A percentile compares a stretch with the other conserved stretches of the same genome.
Evolutionary conservation across 192 early-diverging fungal genomes (phyloP).

Genomic region (Rhizophagus clarus): DNA sequence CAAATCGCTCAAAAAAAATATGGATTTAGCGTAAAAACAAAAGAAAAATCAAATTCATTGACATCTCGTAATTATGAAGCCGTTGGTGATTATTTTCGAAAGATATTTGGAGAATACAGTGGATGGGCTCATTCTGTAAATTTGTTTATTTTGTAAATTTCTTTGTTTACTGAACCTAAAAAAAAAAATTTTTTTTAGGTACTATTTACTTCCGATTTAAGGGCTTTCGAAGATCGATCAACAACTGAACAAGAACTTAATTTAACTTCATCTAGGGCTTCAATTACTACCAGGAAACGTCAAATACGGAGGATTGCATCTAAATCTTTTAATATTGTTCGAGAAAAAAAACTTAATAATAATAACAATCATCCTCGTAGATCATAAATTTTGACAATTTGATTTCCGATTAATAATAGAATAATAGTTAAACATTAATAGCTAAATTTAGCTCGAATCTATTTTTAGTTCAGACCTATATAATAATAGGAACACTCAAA

Average conservation of each 20-base stretch:
- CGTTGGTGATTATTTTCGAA: conserved; percentile 71
- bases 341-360: neutral
- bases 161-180: neutral
- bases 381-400: neutral
- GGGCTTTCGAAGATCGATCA: neutral
- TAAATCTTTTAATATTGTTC: neutral
- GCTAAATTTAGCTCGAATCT: neutral
- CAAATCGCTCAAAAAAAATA: conserved; percentile 89
- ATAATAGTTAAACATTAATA: no score
- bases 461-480: neutral
- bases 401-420: no score
- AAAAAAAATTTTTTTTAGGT: neutral
- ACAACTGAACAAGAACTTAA: neutral
- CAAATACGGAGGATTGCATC: neutral
- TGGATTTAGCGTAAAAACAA: conserved; percentile 49
- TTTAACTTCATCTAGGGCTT: neutral
- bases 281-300: neutral
- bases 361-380: neutral
- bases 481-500: neutral
- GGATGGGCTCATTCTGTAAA: conserved; percentile 81
- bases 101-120: conserved; percentile 75
- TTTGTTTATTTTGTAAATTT: neutral
- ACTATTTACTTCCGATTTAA: conserved; percentile 20
- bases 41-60: conserved; percentile 60
- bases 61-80: conserved; percentile 66